Conservation (phyloP, 1,139 yeast genomes). For the Saccharomyces hybrid region DNA sequence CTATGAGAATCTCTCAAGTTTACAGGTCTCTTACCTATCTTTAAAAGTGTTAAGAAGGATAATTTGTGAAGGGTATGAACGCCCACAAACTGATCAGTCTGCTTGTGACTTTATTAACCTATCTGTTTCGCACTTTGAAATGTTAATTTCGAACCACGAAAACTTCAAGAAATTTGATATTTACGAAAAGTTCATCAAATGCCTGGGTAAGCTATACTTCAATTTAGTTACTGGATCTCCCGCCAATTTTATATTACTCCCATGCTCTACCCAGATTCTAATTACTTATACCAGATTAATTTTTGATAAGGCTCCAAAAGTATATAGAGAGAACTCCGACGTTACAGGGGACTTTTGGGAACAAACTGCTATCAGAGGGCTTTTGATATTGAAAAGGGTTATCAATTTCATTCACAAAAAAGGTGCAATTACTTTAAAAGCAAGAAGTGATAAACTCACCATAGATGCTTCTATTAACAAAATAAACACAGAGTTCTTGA, state of each 20-base stretch:
- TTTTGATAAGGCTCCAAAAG: conserved; percentile 52
- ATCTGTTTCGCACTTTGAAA: conserved; percentile 54
- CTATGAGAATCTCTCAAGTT: conserved; percentile 20
- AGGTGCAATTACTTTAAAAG: conserved; percentile 59
- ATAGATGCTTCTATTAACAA: conserved; percentile 49
- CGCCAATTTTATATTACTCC: conserved; percentile 62
- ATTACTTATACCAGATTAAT: conserved; percentile 51
- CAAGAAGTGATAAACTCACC: conserved; percentile 53
- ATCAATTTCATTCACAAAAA: conserved; percentile 56
- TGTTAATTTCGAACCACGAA: conserved; percentile 49
- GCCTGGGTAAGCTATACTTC: conserved; percentile 68
- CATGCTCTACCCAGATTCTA: conserved; percentile 56
- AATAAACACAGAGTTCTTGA: conserved; percentile 50
- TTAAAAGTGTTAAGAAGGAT: conserved; percentile 69
- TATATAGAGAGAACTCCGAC: conserved; percentile 44
- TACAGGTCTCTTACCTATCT: conserved; percentile 71
- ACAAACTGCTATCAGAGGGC: conserved; percentile 61
- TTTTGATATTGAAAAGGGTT: conserved; percentile 57
- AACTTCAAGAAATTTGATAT: conserved; percentile 43
- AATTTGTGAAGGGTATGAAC: conserved; percentile 69
- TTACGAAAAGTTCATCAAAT: conserved; percentile 62
- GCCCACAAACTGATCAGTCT: conserved; percentile 50
- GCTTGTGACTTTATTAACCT: conserved; percentile 53
- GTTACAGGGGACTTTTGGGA: conserved; percentile 67
- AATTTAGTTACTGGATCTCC: conserved; percentile 43